phyloP scores from a whole-genome alignment of 2,329 filamentous ascomycete species.

The Microdochium bolleyi region DNA sequence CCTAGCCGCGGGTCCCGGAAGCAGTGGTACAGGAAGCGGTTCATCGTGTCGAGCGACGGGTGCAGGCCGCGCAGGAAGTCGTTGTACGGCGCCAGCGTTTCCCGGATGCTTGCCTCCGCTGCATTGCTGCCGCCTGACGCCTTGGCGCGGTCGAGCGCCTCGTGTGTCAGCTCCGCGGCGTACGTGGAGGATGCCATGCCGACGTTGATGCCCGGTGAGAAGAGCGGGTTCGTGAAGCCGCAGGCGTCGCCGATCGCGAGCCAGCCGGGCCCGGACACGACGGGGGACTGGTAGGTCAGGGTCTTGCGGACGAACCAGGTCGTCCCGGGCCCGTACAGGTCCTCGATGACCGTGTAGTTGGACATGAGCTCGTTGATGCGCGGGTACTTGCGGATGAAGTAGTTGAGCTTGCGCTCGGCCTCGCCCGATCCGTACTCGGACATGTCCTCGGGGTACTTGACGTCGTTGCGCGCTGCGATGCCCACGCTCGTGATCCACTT shows the following conservation, averaged over 20 bases:
- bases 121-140: not conserved
- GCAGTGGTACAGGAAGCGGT: not conserved
- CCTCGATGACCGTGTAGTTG: slow-evolving; percentile 7
- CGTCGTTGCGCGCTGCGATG: slow-evolving; percentile 8
- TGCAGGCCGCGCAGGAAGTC: not conserved
- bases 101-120: not conserved
- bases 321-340: slow-evolving; percentile 12
- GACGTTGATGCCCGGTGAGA: slow-evolving; percentile 17
- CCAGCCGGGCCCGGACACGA: slow-evolving; percentile 14
- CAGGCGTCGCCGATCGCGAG: slow-evolving; percentile 17
- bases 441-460: slow-evolving; percentile 10
- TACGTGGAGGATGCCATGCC: slow-evolving; percentile 10
- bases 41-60: not conserved
- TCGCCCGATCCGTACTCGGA: slow-evolving; percentile 12
- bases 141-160: not conserved
- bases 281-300: slow-evolving; percentile 10
- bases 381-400: slow-evolving; percentile 11
- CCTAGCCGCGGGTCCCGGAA: not conserved
- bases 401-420: slow-evolving; percentile 17
- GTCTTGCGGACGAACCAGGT: slow-evolving; percentile 15
- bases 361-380: slow-evolving; percentile 13
- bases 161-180: slow-evolving; percentile 10
- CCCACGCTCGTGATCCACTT: slow-evolving; percentile 14
- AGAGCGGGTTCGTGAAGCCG: slow-evolving; percentile 19
- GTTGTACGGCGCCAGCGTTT: not conserved